Evolutionary conservation across 2,329 filamentous ascomycete species (phyloP).

Genomic region (Penicillium concentricum): DNA sequence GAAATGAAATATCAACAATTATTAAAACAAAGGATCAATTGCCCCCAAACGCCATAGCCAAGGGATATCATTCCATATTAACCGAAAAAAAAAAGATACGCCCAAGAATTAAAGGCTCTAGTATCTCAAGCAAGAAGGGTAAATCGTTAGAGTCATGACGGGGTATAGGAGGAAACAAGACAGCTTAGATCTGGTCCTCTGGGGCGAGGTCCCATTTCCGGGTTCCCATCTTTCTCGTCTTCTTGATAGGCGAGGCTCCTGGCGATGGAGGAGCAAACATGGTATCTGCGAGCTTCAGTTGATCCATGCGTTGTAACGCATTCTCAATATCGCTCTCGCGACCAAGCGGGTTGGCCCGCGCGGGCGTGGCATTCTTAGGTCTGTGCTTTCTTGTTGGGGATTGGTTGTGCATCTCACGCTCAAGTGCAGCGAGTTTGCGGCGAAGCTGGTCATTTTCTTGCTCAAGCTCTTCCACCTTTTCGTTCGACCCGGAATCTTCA

Average conservation of each 20-base stretch:
- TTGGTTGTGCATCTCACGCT: conserved; percentile 62
- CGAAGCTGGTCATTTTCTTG: conserved; percentile 69
- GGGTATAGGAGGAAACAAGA: neutral
- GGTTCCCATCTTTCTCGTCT: conserved; percentile 46
- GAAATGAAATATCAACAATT: neutral
- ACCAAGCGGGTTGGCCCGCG: conserved; percentile 30
- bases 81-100: conserved; percentile 8
- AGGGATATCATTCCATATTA: conserved; percentile 17
- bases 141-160: conserved; percentile 22
- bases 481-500: conserved; percentile 53
- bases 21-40: conserved; percentile 3
- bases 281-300: conserved; percentile 38
- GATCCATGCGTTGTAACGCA: conserved; percentile 40
- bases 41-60: conserved; percentile 15
- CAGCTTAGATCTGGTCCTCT: conserved; percentile 36
- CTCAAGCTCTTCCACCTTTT: conserved; percentile 64
- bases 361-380: conserved; percentile 30
- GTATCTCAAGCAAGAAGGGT: conserved; percentile 6
- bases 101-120: neutral
- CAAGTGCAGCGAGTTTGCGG: conserved; percentile 62
- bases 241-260: conserved; percentile 37
- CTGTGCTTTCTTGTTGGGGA: conserved; percentile 61
- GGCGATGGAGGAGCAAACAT: conserved; percentile 31
- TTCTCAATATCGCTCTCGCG: conserved; percentile 44
- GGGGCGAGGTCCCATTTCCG: conserved; percentile 50